These are phyloP conservation scores for Colletotrichum horii DNA, from an alignment of 2,329 filamentous ascomycete genomes.

Conservation along the genomic window DNA sequence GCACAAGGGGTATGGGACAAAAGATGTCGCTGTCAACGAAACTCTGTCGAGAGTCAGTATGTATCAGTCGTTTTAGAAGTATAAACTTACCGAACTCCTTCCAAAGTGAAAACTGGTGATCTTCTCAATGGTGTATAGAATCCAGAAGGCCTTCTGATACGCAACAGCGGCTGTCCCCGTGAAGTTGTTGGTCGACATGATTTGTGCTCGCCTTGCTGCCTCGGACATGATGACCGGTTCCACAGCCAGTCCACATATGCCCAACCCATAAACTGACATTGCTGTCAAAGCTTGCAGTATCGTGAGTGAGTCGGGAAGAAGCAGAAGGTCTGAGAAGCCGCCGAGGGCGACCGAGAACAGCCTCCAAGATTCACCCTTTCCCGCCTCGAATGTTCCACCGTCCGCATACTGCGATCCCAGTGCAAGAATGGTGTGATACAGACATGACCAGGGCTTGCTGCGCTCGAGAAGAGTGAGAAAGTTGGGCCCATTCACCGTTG, in stretches of 20 bases:
- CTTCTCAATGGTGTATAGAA: constrained; percentile 31
- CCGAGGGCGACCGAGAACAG: constrained; percentile 41
- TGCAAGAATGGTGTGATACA: constrained; percentile 43
- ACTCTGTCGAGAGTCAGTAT: constrained; percentile 13
- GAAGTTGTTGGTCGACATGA: constrained; percentile 26
- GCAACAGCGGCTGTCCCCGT: constrained; percentile 8
- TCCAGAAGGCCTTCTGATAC: constrained; percentile 35
- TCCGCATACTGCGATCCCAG: constrained; percentile 40
- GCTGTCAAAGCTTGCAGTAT: constrained; percentile 35
- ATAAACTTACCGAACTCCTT: constrained; percentile 28
- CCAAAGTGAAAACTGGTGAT: constrained; percentile 32
- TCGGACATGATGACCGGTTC: constrained; percentile 35
- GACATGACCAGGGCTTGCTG: constrained; percentile 37
- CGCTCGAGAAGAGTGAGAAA: constrained; percentile 28
- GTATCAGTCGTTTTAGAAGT: accelerated
- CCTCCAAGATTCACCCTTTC: constrained; percentile 42
- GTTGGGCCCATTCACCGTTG: constrained; percentile 29
- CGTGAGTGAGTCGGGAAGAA: constrained; percentile 32
- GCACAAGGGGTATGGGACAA: constrained; percentile 30
- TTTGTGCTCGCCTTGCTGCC: constrained; percentile 34
- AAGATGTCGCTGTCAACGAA: constrained; percentile 37
- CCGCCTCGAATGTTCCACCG: constrained; percentile 41
- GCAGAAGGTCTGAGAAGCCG: constrained; percentile 37
- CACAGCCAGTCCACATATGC: constrained; percentile 33
- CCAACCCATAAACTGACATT: constrained; percentile 32